These are phyloP conservation scores for Agrocybe praecox DNA, from an alignment of 768 basidiomycete genomes.

Conservation along the genomic window DNA sequence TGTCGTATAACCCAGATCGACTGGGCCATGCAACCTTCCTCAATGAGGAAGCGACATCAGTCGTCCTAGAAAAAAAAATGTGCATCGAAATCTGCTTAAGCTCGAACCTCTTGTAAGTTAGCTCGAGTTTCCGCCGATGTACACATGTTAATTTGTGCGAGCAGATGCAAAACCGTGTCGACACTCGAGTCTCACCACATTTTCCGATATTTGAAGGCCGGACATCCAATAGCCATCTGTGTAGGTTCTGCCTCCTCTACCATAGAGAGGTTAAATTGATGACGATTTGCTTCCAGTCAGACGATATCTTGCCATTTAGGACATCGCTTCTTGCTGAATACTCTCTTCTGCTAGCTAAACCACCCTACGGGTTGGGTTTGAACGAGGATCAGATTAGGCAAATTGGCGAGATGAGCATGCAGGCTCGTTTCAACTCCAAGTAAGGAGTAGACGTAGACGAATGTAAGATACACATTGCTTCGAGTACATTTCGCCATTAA, in stretches of 20 bases:
- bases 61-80: slow-evolving; percentile 55
- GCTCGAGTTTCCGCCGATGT: neutral
- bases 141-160: neutral
- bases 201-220: slow-evolving; percentile 56
- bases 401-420: slow-evolving; percentile 66
- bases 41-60: slow-evolving; percentile 53
- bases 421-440: slow-evolving; percentile 30
- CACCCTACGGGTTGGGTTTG: slow-evolving; percentile 76
- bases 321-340: slow-evolving; percentile 79
- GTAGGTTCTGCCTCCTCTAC: slow-evolving; percentile 41
- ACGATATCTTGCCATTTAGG: slow-evolving; percentile 79
- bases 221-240: slow-evolving; percentile 77
- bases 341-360: slow-evolving; percentile 70
- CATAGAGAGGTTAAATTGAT: neutral
- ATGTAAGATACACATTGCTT: no score
- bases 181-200: slow-evolving; percentile 75
- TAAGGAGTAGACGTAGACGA: no score
- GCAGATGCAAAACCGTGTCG: slow-evolving; percentile 69
- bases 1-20: slow-evolving; percentile 65
- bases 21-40: slow-evolving; percentile 86
- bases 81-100: slow-evolving; percentile 82
- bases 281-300: slow-evolving; percentile 53
- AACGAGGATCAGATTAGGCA: slow-evolving; percentile 53
- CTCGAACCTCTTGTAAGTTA: slow-evolving; percentile 71
- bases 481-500: no score